Conservation (phyloP, 371 early-diverging fungal species). For the Syncephalis plumigaleata region DNA sequence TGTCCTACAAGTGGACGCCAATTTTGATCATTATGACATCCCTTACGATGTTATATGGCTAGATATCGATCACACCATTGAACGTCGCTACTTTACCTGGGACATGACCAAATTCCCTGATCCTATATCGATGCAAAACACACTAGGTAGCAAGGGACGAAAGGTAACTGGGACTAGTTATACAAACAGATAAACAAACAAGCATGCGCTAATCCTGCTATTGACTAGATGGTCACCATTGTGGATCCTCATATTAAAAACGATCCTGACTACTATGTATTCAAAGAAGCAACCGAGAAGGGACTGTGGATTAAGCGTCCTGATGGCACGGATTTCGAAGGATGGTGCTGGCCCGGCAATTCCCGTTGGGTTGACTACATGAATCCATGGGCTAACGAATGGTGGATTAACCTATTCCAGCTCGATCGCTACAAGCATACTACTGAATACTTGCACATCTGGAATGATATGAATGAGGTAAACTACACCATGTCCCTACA, state of each 20-base stretch:
- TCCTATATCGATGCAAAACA: conserved; percentile 70
- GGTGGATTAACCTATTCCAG: conserved; percentile 61
- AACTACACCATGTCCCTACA: conserved; percentile 10
- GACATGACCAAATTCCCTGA: conserved; percentile 72
- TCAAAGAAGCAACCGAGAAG: conserved; percentile 51
- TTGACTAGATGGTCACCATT: conserved; percentile 60
- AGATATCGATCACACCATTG: conserved; percentile 88
- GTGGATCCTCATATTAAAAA: conserved; percentile 95
- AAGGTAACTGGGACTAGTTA: conserved; percentile 25
- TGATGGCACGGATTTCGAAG: conserved; percentile 55
- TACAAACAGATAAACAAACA: neutral
- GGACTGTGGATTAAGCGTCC: conserved; percentile 64
- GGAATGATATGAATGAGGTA: conserved; percentile 90
- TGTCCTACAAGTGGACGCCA: conserved; percentile 55
- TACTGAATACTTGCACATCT: conserved; percentile 53
- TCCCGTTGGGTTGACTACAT: conserved; percentile 80
- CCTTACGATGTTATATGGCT: conserved; percentile 91
- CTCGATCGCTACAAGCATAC: conserved; percentile 48
- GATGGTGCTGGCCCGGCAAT: conserved; percentile 88
- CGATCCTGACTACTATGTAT: conserved; percentile 52
- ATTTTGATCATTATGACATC: conserved; percentile 70
- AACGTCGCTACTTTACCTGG: conserved; percentile 85
- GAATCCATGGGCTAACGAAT: conserved; percentile 55
- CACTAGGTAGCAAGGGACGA: conserved; percentile 48
- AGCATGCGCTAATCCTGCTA: neutral